Base-by-base conservation (phyloP, 2,329 filamentous ascomycete species). In the Xylariales sp. region DNA sequence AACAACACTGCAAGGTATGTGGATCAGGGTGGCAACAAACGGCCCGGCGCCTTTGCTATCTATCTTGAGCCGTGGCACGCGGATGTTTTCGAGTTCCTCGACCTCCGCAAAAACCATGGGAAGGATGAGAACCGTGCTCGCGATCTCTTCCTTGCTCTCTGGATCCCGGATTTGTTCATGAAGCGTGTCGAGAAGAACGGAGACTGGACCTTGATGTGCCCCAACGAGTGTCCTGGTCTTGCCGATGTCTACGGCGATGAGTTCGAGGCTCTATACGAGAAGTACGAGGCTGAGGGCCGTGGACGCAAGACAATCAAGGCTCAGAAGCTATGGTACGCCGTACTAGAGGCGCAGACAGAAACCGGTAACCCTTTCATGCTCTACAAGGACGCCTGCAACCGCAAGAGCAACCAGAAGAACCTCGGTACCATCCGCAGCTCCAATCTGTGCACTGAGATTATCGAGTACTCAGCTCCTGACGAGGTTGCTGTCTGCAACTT, bases 361-460 rank as follows among this genome's bases (percentile, higher is more conserved):
- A 98, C 93, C 33, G 93, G 93, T 55, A 97, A 95, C 69, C 93
- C 93, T 36, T 98, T 95, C 72, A 98, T 98, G 88, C 83, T 97
- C 46, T 98, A 98, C 83, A 98, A 98, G 78, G 93, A 98, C 69
- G 79, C 84, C 59, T 91, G 86, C 81, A 98, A 98, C 80, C 82
- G 82, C 65, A 98, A 98, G 85, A 96, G 90, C 77, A 98, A 98
- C 80, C 93, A 98, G 74, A 97, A 98, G 84, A 98, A 98, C 70
- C 78, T 98, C 22, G 93, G 93, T 52, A 96, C 90, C 48, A 98
- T 98, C 57, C 89, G 89, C 67, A 96, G 88, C 76, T 98, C 93
- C 60, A 98, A 98, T 68, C 77, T 98, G 36, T 98, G 93, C 82
- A 97, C 91, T 38, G 93, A 98, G 70, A 98, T 98, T 56, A 80